phyloP scores from a whole-genome alignment of 164 flowering plant species.

The Chimonanthus salicifolius region DNA sequence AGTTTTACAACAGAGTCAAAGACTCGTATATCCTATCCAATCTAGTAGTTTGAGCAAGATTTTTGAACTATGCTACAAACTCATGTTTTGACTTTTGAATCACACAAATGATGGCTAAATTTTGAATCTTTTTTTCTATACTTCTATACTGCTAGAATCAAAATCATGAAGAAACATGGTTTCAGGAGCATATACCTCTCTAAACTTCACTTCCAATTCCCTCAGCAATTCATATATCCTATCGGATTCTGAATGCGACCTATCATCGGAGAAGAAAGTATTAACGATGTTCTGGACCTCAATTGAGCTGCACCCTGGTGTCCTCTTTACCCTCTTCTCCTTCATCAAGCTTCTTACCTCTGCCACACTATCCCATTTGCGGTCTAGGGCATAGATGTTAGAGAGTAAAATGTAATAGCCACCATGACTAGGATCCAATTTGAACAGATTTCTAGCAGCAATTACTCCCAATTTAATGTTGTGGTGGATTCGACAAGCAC shows the following conservation, averaged over 20 bases:
- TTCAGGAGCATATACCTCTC: slow-evolving; percentile 11
- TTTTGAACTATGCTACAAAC: no score
- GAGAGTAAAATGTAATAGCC: slow-evolving; percentile 49
- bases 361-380: slow-evolving; percentile 38
- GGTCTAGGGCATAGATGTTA: slow-evolving; percentile 38
- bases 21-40: no score
- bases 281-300: slow-evolving; percentile 26
- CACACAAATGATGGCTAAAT: no score
- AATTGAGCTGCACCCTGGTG: slow-evolving; percentile 32
- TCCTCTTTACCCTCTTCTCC: slow-evolving; percentile 33
- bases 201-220: slow-evolving; percentile 13
- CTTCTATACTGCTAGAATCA: background rate
- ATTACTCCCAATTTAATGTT: slow-evolving; percentile 36
- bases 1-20: no score
- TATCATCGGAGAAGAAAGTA: slow-evolving; percentile 29
- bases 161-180: background rate
- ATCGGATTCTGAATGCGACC: slow-evolving; percentile 17
- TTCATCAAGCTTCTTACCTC: slow-evolving; percentile 27
- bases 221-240: slow-evolving; percentile 16
- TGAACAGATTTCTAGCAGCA: slow-evolving; percentile 35
- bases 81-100: no score
- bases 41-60: no score
- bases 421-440: slow-evolving; percentile 35
- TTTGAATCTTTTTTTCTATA: no score
- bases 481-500: slow-evolving; percentile 47